Base-by-base conservation (phyloP, 2,329 filamentous ascomycete species). In the Raffaelea ambrosiae region DNA sequence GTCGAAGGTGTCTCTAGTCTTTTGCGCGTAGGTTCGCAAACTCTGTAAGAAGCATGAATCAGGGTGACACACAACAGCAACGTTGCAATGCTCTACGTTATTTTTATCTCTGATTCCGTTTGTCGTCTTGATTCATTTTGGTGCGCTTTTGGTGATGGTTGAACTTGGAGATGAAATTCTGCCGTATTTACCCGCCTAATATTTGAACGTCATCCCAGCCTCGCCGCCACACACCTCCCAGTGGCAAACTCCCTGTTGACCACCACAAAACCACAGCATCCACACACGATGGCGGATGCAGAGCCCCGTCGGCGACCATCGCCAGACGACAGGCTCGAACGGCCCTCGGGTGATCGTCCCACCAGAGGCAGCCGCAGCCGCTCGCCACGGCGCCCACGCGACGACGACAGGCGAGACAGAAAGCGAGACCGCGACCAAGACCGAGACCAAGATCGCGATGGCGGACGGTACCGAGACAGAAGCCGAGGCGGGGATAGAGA, bases 361-460 rank as follows among this genome's bases (percentile, higher is more conserved):
- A 14, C 8, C 14, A 31, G 33, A 1, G 43, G 41, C 20, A 47
- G 48, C 36, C 45, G 46, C 31, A 51, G 49, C 33, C 42, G 43
- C 3, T 51, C 49, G 20, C 49, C 49, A 11, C 44, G 22, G 19
- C 41, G 29, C n/a, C 35, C 33, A 18, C 38, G 39, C 18, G 39
- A 41, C 39, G 5, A n/a, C 19, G 35, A 38, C 3, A 16, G 35
- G 16, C 8, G 35, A 7, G 35, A 29, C 26, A 7, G 35, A 5
- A 19, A 23, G 10, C 39, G 40, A 18, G 31, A 47, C 23, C 46
- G 54, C 45, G 50, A 52, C 40, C 51, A 53, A 41, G 46, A 40
- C 7, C 61, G 57, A 21, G 53, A 56, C 19, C 41, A 57, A 53
- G 62, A 62, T 58, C 59, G 58, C 56, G 55, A 55, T 19, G 33